These are phyloP conservation scores for Limonium bicolor DNA, from an alignment of 148 eudicot species.

Conservation along the genomic window DNA sequence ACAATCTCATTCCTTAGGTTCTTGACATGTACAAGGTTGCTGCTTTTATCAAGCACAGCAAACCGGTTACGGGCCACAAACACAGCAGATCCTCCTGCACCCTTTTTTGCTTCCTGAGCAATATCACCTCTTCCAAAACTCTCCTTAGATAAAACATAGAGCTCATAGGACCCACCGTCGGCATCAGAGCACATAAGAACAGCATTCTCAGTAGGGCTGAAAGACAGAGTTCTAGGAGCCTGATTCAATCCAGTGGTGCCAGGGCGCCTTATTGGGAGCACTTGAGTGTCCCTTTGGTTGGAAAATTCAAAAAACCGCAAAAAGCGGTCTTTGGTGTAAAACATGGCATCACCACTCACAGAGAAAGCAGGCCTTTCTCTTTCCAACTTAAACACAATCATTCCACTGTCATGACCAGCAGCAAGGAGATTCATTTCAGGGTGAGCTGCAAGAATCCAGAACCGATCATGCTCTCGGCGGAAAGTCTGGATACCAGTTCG, in stretches of 20 bases:
- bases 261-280: not conserved
- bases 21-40: slow-evolving; percentile 4
- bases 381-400: slow-evolving; percentile 4
- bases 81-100: slow-evolving; percentile 5
- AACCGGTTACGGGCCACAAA: slow-evolving; percentile 9
- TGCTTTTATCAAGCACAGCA: slow-evolving; percentile 9
- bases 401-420: slow-evolving; percentile 9
- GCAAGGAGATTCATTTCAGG: slow-evolving; percentile 7
- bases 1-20: slow-evolving; percentile 8
- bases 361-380: slow-evolving; percentile 8
- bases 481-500: slow-evolving; percentile 1
- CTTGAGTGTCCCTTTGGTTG: not conserved
- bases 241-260: not conserved
- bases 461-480: not conserved
- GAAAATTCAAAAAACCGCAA: slow-evolving; percentile 6
- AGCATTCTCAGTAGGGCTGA: slow-evolving; percentile 7
- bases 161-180: slow-evolving; percentile 6
- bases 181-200: slow-evolving; percentile 6
- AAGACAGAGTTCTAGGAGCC: slow-evolving; percentile 2
- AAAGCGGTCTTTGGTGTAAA: slow-evolving; percentile 7
- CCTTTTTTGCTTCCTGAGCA: slow-evolving; percentile 2
- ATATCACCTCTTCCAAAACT: slow-evolving; percentile 1
- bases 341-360: slow-evolving; percentile 1
- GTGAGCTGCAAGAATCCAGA: slow-evolving; percentile 7
- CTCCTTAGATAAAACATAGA: not conserved